Percentiles rank a stretch among this genome's conserved stretches.
These are phyloP conservation scores for Beta vulgaris DNA, from an alignment of 148 eudicot genomes.

Conservation along the genomic window DNA sequence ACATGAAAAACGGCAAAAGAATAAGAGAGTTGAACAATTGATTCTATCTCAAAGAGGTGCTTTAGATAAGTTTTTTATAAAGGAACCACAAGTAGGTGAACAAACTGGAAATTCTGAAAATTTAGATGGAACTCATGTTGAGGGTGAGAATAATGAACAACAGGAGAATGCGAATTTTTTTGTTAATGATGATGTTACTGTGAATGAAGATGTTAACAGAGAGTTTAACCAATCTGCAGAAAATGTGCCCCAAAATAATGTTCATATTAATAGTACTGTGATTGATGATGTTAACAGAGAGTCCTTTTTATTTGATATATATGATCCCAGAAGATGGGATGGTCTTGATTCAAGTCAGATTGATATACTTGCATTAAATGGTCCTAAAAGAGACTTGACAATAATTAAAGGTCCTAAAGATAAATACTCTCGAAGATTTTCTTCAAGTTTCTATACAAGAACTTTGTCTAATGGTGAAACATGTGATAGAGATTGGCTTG, in stretches of 20 bases:
- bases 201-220: too few species aligned
- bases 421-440: neutral
- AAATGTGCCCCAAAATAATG: too few species aligned
- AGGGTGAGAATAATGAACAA: too few species aligned
- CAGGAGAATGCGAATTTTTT: too few species aligned
- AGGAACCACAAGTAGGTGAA: neutral
- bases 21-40: neutral
- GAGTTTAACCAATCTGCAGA: too few species aligned
- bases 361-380: neutral
- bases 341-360: neutral
- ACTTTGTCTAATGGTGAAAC: neutral
- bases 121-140: neutral
- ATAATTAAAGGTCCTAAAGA: neutral
- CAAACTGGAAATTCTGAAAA: neutral
- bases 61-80: neutral
- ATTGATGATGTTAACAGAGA: too few species aligned
- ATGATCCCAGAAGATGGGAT: too few species aligned
- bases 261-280: too few species aligned
- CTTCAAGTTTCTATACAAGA: neutral
- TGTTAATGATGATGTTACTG: too few species aligned
- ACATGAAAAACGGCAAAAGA: neutral
- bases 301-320: too few species aligned
- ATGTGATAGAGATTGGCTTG: slow-evolving; percentile 1
- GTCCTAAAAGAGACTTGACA: neutral
- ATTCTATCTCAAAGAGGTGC: neutral